Conservation (phyloP, 768 basidiomycete genomes). For the Roridomyces roridus region DNA sequence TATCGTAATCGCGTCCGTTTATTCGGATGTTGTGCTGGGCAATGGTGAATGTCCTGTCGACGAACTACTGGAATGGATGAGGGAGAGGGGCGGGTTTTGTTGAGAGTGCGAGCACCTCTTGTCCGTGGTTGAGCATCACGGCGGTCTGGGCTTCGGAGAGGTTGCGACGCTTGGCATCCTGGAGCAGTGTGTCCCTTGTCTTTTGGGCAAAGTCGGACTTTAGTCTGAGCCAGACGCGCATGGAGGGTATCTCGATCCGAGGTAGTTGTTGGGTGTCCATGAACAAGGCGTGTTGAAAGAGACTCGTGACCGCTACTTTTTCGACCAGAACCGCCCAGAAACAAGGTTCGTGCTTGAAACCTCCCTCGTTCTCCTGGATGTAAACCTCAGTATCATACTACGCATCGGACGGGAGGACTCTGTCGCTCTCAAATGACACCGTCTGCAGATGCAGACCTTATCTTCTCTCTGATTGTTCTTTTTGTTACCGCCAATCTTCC, state of each 20-base stretch:
- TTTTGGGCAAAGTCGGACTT: slow-evolving; percentile 3
- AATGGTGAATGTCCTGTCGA: slow-evolving; percentile 65
- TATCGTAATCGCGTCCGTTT: slow-evolving; percentile 79
- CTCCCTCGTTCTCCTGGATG: slow-evolving; percentile 2
- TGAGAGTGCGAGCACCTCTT: slow-evolving; percentile 27
- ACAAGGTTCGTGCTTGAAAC: no score
- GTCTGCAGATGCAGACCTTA: slow-evolving; percentile 21
- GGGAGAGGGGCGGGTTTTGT: not conserved
- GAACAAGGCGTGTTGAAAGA: not conserved
- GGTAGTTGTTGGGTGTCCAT: slow-evolving; percentile 14
- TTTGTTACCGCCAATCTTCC: slow-evolving; percentile 3
- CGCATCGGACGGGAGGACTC: slow-evolving; percentile 19
- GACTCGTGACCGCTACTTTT: no score
- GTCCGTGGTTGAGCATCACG: not conserved
- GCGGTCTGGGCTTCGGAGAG: not conserved
- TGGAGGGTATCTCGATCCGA: slow-evolving; percentile 12
- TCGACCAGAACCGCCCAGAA: no score
- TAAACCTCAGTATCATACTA: slow-evolving; percentile 24
- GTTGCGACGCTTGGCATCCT: slow-evolving; percentile 1
- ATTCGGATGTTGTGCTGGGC: slow-evolving; percentile 77
- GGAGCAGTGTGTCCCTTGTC: not conserved
- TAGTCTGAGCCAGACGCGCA: slow-evolving; percentile 23
- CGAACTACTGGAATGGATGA: slow-evolving; percentile 47
- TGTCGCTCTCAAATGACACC: slow-evolving; percentile 22
- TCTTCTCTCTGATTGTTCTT: slow-evolving; percentile 27